Conservation (phyloP, 2,329 filamentous ascomycete species). For the Pseudocercospora macadamiae region DNA sequence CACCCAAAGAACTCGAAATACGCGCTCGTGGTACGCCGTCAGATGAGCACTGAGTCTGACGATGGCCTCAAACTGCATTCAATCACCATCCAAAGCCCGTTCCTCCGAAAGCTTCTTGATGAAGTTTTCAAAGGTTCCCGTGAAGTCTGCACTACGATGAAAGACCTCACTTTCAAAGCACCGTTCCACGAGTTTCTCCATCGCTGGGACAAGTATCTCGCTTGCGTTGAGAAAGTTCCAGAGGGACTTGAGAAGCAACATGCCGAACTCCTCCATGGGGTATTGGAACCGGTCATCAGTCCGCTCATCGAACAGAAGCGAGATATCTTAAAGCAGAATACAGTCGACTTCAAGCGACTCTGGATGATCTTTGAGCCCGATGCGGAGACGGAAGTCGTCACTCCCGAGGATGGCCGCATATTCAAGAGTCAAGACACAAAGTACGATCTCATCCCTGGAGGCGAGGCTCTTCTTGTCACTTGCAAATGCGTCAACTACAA, state of each 20-base stretch:
- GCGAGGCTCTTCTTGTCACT: conserved; percentile 17
- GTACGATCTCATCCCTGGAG: background rate
- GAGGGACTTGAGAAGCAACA: conserved; percentile 30
- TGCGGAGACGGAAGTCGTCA: background rate
- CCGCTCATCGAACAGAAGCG: conserved; percentile 5
- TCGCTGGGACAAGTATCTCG: conserved; percentile 37
- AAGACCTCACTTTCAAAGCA: conserved; percentile 37
- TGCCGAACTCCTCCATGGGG: conserved; percentile 30
- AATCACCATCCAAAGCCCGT: conserved; percentile 41
- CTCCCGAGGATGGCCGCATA: background rate
- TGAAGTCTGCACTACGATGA: conserved; percentile 38
- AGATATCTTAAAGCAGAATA: conserved; percentile 17
- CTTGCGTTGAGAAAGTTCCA: conserved; percentile 23
- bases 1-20: conserved; percentile 23
- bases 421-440: background rate
- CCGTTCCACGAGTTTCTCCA: conserved; percentile 43
- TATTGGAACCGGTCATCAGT: conserved; percentile 26
- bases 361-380: conserved; percentile 24
- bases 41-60: conserved; percentile 25
- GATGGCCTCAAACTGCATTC: conserved; percentile 33
- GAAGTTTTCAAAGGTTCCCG: conserved; percentile 38
- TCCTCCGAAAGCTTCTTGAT: conserved; percentile 38
- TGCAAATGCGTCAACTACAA: conserved; percentile 37
- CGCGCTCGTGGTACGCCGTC: conserved; percentile 32
- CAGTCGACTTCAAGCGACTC: conserved; percentile 21